phyloP scores from a whole-genome alignment of 345 rosid genomes.

The Hirschfeldia incana region DNA sequence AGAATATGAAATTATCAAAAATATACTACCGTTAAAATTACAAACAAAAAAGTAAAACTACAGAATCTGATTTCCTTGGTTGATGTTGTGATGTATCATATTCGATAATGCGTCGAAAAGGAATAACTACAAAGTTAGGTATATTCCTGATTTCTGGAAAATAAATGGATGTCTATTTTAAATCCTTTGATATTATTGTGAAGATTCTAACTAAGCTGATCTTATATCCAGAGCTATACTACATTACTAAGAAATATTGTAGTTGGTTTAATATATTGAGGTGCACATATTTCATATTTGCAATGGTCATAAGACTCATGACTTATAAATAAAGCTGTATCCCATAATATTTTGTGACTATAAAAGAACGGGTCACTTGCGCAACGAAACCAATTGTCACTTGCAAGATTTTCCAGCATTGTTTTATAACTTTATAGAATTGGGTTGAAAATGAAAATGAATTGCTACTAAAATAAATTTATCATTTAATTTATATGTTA shows the following conservation, averaged over 20 bases:
- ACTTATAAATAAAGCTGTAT: background rate
- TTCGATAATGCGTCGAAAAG: conserved; percentile 1
- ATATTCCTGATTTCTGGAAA: background rate
- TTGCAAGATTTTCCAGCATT: background rate
- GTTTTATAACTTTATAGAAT: background rate
- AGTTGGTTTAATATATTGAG: background rate
- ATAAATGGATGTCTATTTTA: background rate
- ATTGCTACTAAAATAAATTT: background rate
- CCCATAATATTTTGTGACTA: background rate
- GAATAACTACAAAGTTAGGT: background rate
- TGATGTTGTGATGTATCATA: conserved; percentile 10
- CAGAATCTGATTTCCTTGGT: conserved; percentile 25
- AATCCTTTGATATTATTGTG: background rate
- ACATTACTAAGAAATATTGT: background rate
- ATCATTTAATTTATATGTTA: too few species aligned
- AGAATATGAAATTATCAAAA: background rate
- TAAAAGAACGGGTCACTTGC: background rate
- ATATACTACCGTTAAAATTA: background rate
- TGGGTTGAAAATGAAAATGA: background rate
- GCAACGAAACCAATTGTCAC: background rate
- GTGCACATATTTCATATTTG: background rate
- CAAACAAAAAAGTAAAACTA: background rate
- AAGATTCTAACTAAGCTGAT: background rate
- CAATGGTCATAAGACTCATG: background rate
- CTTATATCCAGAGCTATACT: background rate